A percentile compares a stretch with the other conserved stretches of the same genome.
phyloP scores from a whole-genome alignment of 192 early-diverging fungal genomes.

The Umbelopsis sp. region DNA sequence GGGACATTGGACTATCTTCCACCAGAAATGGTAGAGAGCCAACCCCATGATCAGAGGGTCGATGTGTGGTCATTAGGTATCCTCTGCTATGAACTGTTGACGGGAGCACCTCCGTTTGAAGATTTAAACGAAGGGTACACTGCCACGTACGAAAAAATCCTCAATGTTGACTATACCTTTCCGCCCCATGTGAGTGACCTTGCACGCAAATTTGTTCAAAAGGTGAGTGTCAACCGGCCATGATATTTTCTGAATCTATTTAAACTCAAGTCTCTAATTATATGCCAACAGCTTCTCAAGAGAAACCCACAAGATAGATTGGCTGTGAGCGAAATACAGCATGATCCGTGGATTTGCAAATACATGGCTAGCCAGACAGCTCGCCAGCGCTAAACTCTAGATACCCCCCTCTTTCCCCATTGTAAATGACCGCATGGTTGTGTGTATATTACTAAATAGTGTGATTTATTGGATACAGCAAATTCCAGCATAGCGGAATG shows the following conservation, averaged over 20 bases:
- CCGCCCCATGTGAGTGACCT: slow-evolving; percentile 68
- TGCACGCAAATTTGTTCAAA: slow-evolving; percentile 11
- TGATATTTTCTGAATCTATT: not conserved
- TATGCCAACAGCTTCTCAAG: not conserved
- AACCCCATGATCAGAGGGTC: slow-evolving; percentile 73
- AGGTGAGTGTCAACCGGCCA: not conserved
- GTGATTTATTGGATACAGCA: no score
- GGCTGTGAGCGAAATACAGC: not conserved
- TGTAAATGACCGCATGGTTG: not conserved
- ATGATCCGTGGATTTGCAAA: slow-evolving; percentile 11
- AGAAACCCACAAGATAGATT: not conserved
- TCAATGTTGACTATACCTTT: slow-evolving; percentile 75
- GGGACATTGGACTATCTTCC: slow-evolving; percentile 96
- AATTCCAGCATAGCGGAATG: no score
- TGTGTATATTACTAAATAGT: not conserved
- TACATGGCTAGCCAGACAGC: not conserved
- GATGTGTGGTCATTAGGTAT: slow-evolving; percentile 95
- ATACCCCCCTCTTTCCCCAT: not conserved
- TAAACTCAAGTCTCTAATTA: no score
- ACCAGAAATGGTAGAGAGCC: slow-evolving; percentile 92
- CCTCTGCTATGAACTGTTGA: slow-evolving; percentile 90
- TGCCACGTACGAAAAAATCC: slow-evolving; percentile 81
- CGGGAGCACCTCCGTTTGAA: slow-evolving; percentile 90
- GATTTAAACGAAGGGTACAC: slow-evolving; percentile 52
- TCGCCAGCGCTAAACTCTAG: not conserved